phyloP scores from a whole-genome alignment of 2,329 filamentous ascomycete species.

The Talaromyces sp. region DNA sequence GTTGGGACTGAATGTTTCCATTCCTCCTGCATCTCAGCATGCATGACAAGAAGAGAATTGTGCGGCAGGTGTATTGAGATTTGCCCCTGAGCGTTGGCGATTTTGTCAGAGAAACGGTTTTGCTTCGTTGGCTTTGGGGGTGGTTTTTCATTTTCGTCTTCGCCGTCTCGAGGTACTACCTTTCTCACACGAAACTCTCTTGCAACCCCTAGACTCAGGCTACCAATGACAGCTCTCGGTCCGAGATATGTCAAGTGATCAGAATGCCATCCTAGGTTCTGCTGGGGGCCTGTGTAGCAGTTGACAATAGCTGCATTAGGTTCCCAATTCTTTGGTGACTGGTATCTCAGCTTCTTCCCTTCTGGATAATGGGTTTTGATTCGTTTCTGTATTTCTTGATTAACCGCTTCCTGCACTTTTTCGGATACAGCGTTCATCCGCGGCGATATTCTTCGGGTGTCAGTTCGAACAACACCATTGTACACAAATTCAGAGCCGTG shows the following conservation, averaged over 20 bases:
- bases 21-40: constrained; percentile 94
- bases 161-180: constrained; percentile 57
- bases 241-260: constrained; percentile 93
- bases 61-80: constrained; percentile 91
- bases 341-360: constrained; percentile 69
- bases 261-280: constrained; percentile 87
- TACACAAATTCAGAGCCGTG: constrained; percentile 82
- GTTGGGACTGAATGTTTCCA: constrained; percentile 89
- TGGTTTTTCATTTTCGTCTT: neutral
- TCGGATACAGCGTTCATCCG: constrained; percentile 65
- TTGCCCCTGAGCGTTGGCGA: constrained; percentile 68
- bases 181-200: constrained; percentile 84
- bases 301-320: constrained; percentile 94
- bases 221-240: constrained; percentile 81
- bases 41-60: constrained; percentile 91
- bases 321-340: constrained; percentile 67
- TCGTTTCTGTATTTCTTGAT: constrained; percentile 66
- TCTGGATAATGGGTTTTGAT: constrained; percentile 64
- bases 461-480: constrained; percentile 69
- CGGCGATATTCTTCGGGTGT: constrained; percentile 71
- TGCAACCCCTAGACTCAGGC: constrained; percentile 84
- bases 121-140: constrained; percentile 3
- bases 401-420: constrained; percentile 70
- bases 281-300: constrained; percentile 75
- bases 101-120: constrained; percentile 13